Evolutionary conservation across 164 flowering plant species (phyloP).

Genomic region (Vitis riparia): DNA sequence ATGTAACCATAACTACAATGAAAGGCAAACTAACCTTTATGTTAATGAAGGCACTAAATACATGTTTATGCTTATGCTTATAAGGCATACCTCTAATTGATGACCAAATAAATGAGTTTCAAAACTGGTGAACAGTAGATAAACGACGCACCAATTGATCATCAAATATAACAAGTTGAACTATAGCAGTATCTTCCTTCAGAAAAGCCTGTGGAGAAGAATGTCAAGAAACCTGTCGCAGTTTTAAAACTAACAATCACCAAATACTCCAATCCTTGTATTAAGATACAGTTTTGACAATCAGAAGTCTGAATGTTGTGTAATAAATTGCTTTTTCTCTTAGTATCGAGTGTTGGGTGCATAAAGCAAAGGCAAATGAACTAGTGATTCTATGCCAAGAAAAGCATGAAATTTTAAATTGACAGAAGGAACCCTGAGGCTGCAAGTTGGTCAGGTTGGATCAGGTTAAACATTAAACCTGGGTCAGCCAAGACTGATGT

Average conservation of each 20-base stretch:
- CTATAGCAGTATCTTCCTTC: slow-evolving; percentile 93
- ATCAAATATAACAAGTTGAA: slow-evolving; percentile 87
- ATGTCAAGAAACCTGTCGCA: slow-evolving; percentile 77
- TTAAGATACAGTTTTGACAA: background rate
- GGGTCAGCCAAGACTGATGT: background rate
- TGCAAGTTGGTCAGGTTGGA: no score
- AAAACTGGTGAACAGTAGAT: slow-evolving; percentile 92
- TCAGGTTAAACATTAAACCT: no score
- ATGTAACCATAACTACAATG: slow-evolving; percentile 22
- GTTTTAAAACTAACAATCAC: slow-evolving; percentile 54
- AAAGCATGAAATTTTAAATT: no score
- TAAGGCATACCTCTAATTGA: slow-evolving; percentile 98
- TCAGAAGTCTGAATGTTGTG: background rate
- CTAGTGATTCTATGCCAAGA: no score
- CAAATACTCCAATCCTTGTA: slow-evolving; percentile 30
- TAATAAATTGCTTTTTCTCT: background rate
- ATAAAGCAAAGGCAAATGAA: no score
- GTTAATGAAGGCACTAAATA: slow-evolving; percentile 52
- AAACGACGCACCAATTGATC: slow-evolving; percentile 80
- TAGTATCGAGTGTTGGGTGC: background rate
- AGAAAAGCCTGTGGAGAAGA: slow-evolving; percentile 87
- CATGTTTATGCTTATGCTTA: slow-evolving; percentile 72
- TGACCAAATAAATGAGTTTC: slow-evolving; percentile 91
- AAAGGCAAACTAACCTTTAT: slow-evolving; percentile 63
- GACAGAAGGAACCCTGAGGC: no score